These are phyloP conservation scores for Colletotrichum nymphaeae DNA, from an alignment of 2,329 filamentous ascomycete genomes.

Conservation along the genomic window DNA sequence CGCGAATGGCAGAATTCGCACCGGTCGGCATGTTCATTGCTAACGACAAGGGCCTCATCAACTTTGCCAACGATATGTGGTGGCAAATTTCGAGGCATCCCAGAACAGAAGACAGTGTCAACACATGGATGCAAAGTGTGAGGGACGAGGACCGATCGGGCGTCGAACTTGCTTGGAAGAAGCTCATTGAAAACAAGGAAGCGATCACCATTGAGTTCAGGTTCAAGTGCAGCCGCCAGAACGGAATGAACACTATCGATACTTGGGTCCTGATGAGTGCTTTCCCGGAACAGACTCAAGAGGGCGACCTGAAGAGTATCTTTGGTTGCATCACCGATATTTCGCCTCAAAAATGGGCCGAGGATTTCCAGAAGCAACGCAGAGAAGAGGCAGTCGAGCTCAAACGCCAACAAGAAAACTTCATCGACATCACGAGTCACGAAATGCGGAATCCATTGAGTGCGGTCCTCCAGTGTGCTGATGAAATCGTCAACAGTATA, in stretches of 20 bases:
- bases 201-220: slow-evolving; percentile 79
- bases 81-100: slow-evolving; percentile 77
- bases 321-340: slow-evolving; percentile 89
- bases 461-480: slow-evolving; percentile 80
- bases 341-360: slow-evolving; percentile 85
- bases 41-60: slow-evolving; percentile 76
- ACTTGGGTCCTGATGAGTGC: slow-evolving; percentile 84
- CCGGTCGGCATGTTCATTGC: slow-evolving; percentile 89
- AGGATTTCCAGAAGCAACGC: slow-evolving; percentile 80
- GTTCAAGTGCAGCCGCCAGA: slow-evolving; percentile 76
- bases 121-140: slow-evolving; percentile 80
- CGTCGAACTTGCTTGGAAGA: slow-evolving; percentile 71
- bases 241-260: slow-evolving; percentile 70
- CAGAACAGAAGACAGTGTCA: slow-evolving; percentile 66
- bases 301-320: slow-evolving; percentile 76
- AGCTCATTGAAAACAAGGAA: slow-evolving; percentile 69
- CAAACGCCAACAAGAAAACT: slow-evolving; percentile 78
- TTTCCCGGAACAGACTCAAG: slow-evolving; percentile 75
- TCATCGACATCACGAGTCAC: slow-evolving; percentile 80
- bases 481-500: slow-evolving; percentile 72
- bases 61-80: slow-evolving; percentile 86
- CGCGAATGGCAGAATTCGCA: slow-evolving; percentile 85
- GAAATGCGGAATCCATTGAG: slow-evolving; percentile 83
- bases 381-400: slow-evolving; percentile 85
- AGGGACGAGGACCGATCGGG: slow-evolving; percentile 71